phyloP scores from a whole-genome alignment of 208 protist species.

The Acanthamoeba lenticulata region DNA sequence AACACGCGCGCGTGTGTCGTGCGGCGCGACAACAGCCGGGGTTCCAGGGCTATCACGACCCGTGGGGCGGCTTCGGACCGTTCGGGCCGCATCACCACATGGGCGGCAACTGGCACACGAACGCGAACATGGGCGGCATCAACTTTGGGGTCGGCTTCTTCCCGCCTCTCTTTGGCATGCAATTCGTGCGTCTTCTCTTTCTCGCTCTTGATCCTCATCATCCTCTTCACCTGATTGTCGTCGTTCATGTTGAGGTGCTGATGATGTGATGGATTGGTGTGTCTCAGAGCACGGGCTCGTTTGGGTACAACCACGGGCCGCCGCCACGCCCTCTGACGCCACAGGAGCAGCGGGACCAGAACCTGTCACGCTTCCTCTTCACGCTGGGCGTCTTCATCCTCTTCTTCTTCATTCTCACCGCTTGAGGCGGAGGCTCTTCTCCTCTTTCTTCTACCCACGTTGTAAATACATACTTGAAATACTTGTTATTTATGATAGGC shows the following conservation, averaged over 20 bases:
- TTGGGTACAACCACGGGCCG: neutral
- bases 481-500: no score
- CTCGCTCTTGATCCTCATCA: neutral
- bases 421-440: no score
- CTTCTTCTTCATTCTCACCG: conserved; percentile 13
- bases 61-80: no score
- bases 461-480: no score
- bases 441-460: no score
- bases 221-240: no score
- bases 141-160: conserved; percentile 63
- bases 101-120: neutral
- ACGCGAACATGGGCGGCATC: conserved; percentile 61
- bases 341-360: conserved; percentile 7
- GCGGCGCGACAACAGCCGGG: neutral
- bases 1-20: no score
- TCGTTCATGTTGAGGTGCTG: neutral
- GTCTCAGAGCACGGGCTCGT: neutral
- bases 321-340: neutral
- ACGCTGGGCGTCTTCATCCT: conserved; percentile 55
- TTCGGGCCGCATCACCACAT: neutral
- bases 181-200: conserved; percentile 5
- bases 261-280: neutral
- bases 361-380: conserved; percentile 58
- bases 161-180: conserved; percentile 66
- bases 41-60: conserved; percentile 17